Conservation (phyloP, 495 filamentous ascomycete species). For the Penicillium odoratum region DNA sequence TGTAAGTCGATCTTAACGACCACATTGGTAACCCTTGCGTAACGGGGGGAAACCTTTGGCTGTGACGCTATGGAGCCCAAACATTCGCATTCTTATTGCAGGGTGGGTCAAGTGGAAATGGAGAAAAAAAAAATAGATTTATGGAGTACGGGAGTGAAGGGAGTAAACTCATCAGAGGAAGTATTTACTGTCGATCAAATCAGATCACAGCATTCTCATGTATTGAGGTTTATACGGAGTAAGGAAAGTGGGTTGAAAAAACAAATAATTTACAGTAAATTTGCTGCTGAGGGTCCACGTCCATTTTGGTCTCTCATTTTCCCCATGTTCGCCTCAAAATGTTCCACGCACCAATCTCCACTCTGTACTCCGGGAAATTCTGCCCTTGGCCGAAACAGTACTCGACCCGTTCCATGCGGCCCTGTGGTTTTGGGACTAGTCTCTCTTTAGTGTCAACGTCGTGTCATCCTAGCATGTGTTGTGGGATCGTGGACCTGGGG, state of each 20-base stretch:
- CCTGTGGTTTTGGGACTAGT: constrained; percentile 28
- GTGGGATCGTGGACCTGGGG: constrained; percentile 43
- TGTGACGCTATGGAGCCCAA: constrained; percentile 21
- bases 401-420: constrained; percentile 20
- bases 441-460: constrained; percentile 47
- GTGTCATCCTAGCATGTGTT: constrained; percentile 46
- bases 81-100: constrained; percentile 23
- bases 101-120: constrained; percentile 17
- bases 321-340: constrained; percentile 14
- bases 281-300: not conserved
- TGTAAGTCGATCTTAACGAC: constrained; percentile 19
- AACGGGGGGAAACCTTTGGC: constrained; percentile 20
- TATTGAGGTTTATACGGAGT: not conserved
- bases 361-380: constrained; percentile 11
- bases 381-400: constrained; percentile 24
- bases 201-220: constrained; percentile 25
- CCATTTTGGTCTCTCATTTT: constrained; percentile 7
- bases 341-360: constrained; percentile 11
- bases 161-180: constrained; percentile 9
- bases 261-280: not conserved
- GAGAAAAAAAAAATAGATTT: not conserved
- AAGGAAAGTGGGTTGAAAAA: not conserved
- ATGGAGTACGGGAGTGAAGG: too few relatives aligned
- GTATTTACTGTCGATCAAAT: constrained; percentile 31
- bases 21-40: constrained; percentile 47